Base-by-base conservation (phyloP, 2,329 filamentous ascomycete genomes). In the Botrytis fragariae region DNA sequence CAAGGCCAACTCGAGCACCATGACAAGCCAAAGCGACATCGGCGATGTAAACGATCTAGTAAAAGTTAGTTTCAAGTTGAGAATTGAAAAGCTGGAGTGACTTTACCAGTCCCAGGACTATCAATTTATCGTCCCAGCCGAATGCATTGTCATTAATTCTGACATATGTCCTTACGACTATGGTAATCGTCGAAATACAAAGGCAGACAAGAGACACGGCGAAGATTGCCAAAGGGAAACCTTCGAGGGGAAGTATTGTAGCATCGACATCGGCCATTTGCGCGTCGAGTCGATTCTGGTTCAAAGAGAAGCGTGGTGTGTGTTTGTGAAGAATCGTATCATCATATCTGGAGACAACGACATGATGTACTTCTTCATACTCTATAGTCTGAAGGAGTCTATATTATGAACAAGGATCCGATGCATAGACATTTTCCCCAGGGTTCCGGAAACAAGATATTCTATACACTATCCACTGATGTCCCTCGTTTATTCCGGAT, bases 1-100 rank as follows among this genome's bases (percentile, higher is more conserved):
- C 76, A n/a, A 78, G 74, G 37, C 77, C 77, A 14, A 75, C 61
- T 25, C 70, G 74, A 57, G 75, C 71, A 2, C 77, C 76, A 61
- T 74, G 44, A 48, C 77, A 78, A 37, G 77, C 76, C 12, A 79
- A 73, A 51, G 45, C 72, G n/a, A 78, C 75, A 48, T 72, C 70
- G 16, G 67, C 20, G n/a, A 57, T 22, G 37, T 29, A 72, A 29
- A 65, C 60, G 8, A 72, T 54, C 70, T 70, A 60, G 65, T 32
- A 45, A 45, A 20, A 22, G 12, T 70, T 62, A 70, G 18, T 35
- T 35, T 61, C 39, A n/a, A 20, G 35, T 69, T 32, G 25, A 4
- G 12, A 20, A 37, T 7, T 22, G 29, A n/a, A 45, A 22, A 9
- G 45, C 20, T 20, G 1, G 4, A 59, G 45, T 20, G 8, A 20